Percentiles rank a stretch among this genome's conserved stretches.
phyloP scores from a whole-genome alignment of 306 rosid genomes.

The Vachellia pachyceras region DNA sequence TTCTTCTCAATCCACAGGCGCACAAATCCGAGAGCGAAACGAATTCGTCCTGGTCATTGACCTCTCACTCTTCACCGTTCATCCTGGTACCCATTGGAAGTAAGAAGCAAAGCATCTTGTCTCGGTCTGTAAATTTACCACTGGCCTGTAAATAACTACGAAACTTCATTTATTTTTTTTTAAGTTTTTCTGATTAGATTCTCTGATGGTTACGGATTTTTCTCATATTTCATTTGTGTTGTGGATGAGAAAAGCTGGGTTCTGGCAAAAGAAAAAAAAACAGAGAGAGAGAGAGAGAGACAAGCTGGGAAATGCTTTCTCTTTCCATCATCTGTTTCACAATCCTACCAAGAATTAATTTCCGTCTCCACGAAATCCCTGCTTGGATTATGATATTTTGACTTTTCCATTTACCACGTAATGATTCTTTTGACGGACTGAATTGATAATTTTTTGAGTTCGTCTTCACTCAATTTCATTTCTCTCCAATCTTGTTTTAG shows the following conservation, averaged over 20 bases:
- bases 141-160: not conserved
- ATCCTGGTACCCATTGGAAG: not conserved
- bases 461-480: not conserved
- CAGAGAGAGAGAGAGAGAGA: no score
- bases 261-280: no score
- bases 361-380: not conserved
- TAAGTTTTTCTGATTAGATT: not conserved
- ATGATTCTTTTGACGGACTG: conserved; percentile 7
- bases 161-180: not conserved
- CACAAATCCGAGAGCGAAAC: not conserved
- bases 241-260: not conserved
- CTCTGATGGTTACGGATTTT: not conserved
- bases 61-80: not conserved
- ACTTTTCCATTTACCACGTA: not conserved
- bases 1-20: not conserved
- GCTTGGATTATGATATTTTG: not conserved
- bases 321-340: not conserved
- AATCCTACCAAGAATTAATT: not conserved
- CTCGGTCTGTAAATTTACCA: conserved; percentile 12
- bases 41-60: not conserved
- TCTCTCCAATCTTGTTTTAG: not conserved
- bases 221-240: conserved; percentile 13
- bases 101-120: conserved; percentile 51
- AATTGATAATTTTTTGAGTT: conserved; percentile 32
- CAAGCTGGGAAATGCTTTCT: not conserved